Evolutionary conservation across 805 yeast species (phyloP), one percentile per base, ranked within the genome.

Genomic region (Yamadazyma laniorum): DNA sequence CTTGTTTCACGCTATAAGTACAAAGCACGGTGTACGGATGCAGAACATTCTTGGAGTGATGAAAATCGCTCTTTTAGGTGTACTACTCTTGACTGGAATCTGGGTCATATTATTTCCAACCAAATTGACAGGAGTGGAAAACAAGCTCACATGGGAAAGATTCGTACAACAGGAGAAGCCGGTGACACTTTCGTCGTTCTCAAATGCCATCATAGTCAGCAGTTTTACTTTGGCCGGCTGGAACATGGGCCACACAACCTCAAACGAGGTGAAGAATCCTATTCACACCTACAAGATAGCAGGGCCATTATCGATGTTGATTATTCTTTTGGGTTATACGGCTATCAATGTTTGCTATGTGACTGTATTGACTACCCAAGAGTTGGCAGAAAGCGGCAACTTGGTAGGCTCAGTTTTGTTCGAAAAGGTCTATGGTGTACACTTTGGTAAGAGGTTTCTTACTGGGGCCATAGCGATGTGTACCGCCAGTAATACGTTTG

Each of bases 11-110:
- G 79, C 87, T 0, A 34, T 72, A 3, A 79, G 87, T 18, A 75
- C 80, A 2, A 73, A 62, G 39, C 70, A 70, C 45, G 90, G 90
- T 0, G 71, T 84, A 1, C 52, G 59, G 12, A 62, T 82, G 11
- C 89, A 83, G 52, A 83, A 82, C 49, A 43, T 75, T 9, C 56
- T 83, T 3, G 91, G 93, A 0, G 69, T 68, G 6, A 50, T 84
- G 52, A 85, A 85, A 53, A 53, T 85, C 32, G 52, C 63, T 3
- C 58, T 84, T 21, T 66, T 83, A 28, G 69, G 58, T 0, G 54
- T 80, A 1, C 75, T 84, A 70, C 65, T 78, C 2, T 34, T 70
- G 4, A 74, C 83, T 0, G 86, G 90, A 0, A 13, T 80, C 2
- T 82, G 78, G 48, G 80, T 76, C 3, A 44, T 77, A n/a, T 26